phyloP scores from a whole-genome alignment of 2,329 filamentous ascomycete genomes.

The Leptographium radiaticola region DNA sequence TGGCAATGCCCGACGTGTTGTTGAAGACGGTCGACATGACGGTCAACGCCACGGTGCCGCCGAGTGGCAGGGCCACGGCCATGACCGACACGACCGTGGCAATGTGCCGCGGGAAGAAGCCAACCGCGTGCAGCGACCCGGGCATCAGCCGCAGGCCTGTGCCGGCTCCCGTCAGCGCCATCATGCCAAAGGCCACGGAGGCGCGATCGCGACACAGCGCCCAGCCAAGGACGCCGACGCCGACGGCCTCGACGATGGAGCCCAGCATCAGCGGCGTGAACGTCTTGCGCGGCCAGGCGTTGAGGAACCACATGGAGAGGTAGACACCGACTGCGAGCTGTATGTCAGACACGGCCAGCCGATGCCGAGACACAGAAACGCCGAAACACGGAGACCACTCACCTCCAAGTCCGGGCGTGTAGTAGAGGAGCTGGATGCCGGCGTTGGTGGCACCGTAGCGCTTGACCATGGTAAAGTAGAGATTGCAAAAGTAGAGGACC shows the following conservation, averaged over 20 bases:
- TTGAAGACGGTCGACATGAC: conserved; percentile 60
- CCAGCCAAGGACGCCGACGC: conserved; percentile 43
- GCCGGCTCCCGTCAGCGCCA: conserved; percentile 49
- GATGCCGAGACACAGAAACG: not conserved
- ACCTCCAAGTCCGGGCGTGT: conserved; percentile 49
- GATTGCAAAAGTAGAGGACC: conserved; percentile 4
- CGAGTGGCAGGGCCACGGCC: conserved; percentile 45
- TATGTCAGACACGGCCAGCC: not conserved
- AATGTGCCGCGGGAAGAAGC: conserved; percentile 43
- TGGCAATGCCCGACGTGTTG: conserved; percentile 27
- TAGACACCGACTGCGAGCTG: conserved; percentile 35
- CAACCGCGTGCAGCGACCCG: conserved; percentile 46
- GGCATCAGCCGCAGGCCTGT: conserved; percentile 52
- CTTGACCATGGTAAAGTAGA: conserved; percentile 15
- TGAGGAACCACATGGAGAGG: conserved; percentile 44
- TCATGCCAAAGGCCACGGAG: conserved; percentile 49
- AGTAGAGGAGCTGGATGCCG: conserved; percentile 47
- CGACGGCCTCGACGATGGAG: conserved; percentile 41
- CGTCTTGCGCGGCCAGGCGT: conserved; percentile 48
- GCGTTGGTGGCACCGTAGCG: conserved; percentile 28
- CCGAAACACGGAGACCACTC: conserved; percentile 10
- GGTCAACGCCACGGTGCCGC: conserved; percentile 50
- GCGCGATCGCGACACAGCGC: conserved; percentile 32
- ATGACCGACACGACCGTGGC: conserved; percentile 46
- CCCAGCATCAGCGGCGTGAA: conserved; percentile 44